Conservation (phyloP, 768 basidiomycete species). For the Punctularia strigosozonata region DNA sequence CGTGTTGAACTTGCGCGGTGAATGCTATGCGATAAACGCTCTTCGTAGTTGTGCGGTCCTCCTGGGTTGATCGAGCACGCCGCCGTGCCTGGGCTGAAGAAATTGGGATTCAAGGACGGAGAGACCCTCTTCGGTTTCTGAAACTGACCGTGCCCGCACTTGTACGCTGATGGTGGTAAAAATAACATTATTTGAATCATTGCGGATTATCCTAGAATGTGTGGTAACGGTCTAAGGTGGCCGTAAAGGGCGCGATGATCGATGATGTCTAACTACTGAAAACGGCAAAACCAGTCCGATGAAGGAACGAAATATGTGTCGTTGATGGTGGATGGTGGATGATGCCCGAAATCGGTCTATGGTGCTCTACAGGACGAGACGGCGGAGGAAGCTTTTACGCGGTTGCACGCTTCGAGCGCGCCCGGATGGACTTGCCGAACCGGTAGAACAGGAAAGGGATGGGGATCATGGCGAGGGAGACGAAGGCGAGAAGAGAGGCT, state of each 20-base stretch:
- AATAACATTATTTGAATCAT: too few species aligned
- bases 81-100: conserved; percentile 9
- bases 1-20: background rate
- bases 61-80: conserved; percentile 13
- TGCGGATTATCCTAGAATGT: too few species aligned
- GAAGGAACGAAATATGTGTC: too few species aligned
- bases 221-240: too few species aligned
- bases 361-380: too few species aligned
- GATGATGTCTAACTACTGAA: too few species aligned
- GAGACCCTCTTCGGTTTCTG: conserved; percentile 12
- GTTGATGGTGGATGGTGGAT: too few species aligned
- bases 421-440: conserved; percentile 24
- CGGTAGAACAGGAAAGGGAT: conserved; percentile 29
- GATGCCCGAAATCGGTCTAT: too few species aligned
- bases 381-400: conserved; percentile 5
- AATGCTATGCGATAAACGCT: background rate
- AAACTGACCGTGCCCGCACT: too few species aligned
- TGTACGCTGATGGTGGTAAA: too few species aligned
- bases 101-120: conserved; percentile 13
- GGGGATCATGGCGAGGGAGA: conserved; percentile 16
- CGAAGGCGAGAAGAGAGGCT: conserved; percentile 22
- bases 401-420: conserved; percentile 22
- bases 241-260: too few species aligned
- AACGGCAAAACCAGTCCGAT: too few species aligned
- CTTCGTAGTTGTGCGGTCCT: conserved; percentile 9